These are phyloP conservation scores for Bombardia bombarda DNA, from an alignment of 495 filamentous ascomycete species.

Conservation along the genomic window DNA sequence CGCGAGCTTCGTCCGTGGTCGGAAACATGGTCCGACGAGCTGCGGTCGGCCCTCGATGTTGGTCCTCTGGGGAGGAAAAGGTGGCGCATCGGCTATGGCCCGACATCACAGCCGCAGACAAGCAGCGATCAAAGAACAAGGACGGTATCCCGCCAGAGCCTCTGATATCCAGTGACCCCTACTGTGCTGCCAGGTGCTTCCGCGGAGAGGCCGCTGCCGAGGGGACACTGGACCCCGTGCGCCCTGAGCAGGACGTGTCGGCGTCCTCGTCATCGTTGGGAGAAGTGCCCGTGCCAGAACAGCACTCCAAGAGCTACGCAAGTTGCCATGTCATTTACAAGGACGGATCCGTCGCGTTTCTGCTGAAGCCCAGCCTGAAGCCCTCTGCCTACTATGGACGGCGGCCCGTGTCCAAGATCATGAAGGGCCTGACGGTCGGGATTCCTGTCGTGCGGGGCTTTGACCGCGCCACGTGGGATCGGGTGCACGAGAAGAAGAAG, in stretches of 20 bases:
- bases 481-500: conserved; percentile 48
- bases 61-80: conserved; percentile 89
- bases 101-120: conserved; percentile 37
- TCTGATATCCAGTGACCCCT: conserved; percentile 43
- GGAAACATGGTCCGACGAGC: conserved; percentile 86
- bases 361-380: conserved; percentile 69
- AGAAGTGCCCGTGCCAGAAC: no score
- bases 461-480: conserved; percentile 66
- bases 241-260: conserved; percentile 26
- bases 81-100: conserved; percentile 77
- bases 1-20: conserved; percentile 81
- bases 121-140: conserved; percentile 30
- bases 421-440: conserved; percentile 73
- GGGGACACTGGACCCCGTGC: conserved; percentile 35
- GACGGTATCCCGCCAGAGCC: conserved; percentile 31
- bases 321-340: conserved; percentile 78
- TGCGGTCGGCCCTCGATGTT: conserved; percentile 84
- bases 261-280: no score
- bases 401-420: conserved; percentile 72
- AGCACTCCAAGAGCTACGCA: conserved; percentile 46
- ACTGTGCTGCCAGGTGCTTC: conserved; percentile 47
- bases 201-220: conserved; percentile 47
- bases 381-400: conserved; percentile 75
- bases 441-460: conserved; percentile 86
- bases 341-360: conserved; percentile 62